phyloP scores from a whole-genome alignment of 129 eudicot species.

The Oenanthe sinensis region DNA sequence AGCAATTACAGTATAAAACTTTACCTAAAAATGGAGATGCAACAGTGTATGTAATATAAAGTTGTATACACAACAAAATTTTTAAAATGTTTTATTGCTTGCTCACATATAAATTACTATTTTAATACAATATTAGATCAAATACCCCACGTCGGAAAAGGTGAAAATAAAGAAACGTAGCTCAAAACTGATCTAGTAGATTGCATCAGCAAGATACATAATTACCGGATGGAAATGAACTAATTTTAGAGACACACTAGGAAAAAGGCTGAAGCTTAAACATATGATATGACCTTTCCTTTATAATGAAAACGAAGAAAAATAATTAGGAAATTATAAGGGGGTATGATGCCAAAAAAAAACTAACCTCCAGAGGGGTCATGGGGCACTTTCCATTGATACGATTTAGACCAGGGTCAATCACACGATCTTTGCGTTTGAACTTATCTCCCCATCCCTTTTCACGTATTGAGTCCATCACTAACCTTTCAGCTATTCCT shows the following conservation, averaged over 20 bases:
- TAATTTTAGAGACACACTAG: not conserved
- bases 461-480: slow-evolving; percentile 59
- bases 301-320: not conserved
- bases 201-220: not conserved
- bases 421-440: slow-evolving; percentile 42
- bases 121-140: not conserved
- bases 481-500: slow-evolving; percentile 40
- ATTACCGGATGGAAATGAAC: not conserved
- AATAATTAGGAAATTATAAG: not conserved
- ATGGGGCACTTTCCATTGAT: slow-evolving; percentile 71
- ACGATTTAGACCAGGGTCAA: slow-evolving; percentile 47
- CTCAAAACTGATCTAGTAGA: not conserved
- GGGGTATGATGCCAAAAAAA: not conserved
- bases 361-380: slow-evolving; percentile 87
- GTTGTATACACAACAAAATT: not conserved
- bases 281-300: not conserved
- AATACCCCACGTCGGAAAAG: not conserved
- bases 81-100: not conserved
- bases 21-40: not conserved
- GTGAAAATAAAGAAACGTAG: not conserved
- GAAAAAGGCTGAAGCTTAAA: not conserved
- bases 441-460: slow-evolving; percentile 81
- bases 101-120: not conserved
- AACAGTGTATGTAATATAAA: not conserved
- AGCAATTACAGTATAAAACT: not conserved